A percentile compares a stretch with the other conserved stretches of the same genome.
These are phyloP conservation scores for Orobanche coerulescens DNA, from an alignment of 257 asterid genomes.

Conservation along the genomic window DNA sequence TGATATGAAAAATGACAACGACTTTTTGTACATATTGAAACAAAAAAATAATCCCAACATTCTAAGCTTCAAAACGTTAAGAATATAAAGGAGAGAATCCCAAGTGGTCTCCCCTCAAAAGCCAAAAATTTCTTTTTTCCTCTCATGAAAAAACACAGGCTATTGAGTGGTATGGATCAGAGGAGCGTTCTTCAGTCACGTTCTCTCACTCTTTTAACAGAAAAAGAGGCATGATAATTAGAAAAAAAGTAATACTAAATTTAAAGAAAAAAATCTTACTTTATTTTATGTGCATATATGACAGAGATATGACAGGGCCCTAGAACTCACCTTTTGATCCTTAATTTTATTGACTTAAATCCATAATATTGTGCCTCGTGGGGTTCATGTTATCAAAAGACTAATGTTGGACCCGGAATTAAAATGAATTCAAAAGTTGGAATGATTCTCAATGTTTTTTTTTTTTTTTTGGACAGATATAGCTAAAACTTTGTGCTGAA, in stretches of 20 bases:
- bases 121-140: conserved; percentile 30
- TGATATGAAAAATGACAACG: not conserved
- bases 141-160: conserved; percentile 24
- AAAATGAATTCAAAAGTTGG: conserved; percentile 40
- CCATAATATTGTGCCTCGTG: conserved; percentile 29
- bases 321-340: conserved; percentile 38
- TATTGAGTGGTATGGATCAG: conserved; percentile 35
- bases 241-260: not conserved
- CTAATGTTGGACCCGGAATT: conserved; percentile 8
- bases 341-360: conserved; percentile 24
- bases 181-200: conserved; percentile 39
- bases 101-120: conserved; percentile 30
- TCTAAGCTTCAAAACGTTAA: not conserved
- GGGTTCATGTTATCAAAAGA: conserved; percentile 30
- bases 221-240: not conserved
- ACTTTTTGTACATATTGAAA: conserved; percentile 7
- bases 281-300: conserved; percentile 30
- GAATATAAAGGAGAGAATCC: conserved; percentile 27
- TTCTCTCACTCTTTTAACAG: not conserved
- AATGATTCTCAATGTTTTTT: conserved; percentile 31
- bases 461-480: no score
- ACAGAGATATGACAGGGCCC: conserved; percentile 29
- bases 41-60: conserved; percentile 15
- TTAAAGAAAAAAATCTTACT: conserved; percentile 18
- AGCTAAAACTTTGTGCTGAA: conserved; percentile 51